These are phyloP conservation scores for Davidsoniella eucalypti DNA, from an alignment of 2,329 filamentous ascomycete genomes.

Conservation along the genomic window DNA sequence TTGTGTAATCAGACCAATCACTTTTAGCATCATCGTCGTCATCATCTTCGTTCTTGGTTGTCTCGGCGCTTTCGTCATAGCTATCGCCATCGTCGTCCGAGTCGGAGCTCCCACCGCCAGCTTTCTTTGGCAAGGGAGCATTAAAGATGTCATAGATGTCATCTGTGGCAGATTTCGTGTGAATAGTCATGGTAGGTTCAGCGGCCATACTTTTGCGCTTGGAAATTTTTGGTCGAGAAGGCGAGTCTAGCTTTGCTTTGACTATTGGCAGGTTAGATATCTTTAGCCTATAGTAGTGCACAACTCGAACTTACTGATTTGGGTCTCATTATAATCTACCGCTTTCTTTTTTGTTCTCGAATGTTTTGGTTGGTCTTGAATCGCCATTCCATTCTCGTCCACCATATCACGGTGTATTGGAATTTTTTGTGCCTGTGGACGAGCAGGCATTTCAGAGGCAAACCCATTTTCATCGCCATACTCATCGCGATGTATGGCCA, in stretches of 20 bases:
- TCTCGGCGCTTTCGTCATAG: conserved; percentile 19
- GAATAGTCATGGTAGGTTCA: conserved; percentile 96
- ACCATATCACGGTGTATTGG: conserved; percentile 5
- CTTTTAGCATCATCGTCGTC: conserved; percentile 43
- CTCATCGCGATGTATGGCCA: conserved; percentile 8
- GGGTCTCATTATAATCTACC: conserved; percentile 77
- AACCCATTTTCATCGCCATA: conserved; percentile 6
- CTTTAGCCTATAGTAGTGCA: neutral
- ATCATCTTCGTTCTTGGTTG: conserved; percentile 21
- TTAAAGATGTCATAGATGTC: conserved; percentile 98
- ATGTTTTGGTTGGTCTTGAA: conserved; percentile 17
- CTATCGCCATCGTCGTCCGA: conserved; percentile 3
- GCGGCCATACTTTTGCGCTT: conserved; percentile 41
- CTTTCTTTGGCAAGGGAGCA: conserved; percentile 43
- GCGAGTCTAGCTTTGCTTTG: conserved; percentile 84
- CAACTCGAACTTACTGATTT: conserved; percentile 53
- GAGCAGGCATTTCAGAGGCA: neutral
- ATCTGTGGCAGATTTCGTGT: conserved; percentile 86
- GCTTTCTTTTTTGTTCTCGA: conserved; percentile 54
- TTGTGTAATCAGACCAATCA: conserved; percentile 78
- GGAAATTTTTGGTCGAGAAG: conserved; percentile 66
- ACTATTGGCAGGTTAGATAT: conserved; percentile 32
- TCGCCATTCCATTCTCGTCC: conserved; percentile 14
- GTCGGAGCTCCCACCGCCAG: conserved; percentile 15
- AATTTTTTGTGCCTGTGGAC: neutral